Base-by-base conservation (phyloP, 2,329 filamentous ascomycete species). In the Phyllosticta citribraziliensis region DNA sequence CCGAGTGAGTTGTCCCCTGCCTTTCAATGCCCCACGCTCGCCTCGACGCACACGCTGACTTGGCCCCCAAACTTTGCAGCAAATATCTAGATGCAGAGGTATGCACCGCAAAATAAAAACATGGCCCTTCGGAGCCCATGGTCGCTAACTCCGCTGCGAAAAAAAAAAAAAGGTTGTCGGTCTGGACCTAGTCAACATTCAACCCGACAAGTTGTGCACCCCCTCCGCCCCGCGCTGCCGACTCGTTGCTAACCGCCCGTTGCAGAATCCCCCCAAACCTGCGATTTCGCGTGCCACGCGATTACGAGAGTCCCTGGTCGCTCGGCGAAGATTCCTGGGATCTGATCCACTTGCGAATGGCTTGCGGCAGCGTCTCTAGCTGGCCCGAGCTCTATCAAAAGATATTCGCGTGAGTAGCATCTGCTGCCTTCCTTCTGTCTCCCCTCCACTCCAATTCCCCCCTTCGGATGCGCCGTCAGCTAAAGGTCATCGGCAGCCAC, bases 331-430 rank as follows among this genome's bases (percentile, higher is more conserved):
- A 84, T 59, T 86, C 86, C 1, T 94, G 87, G 76, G 91, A 97
- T 74, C 73, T 97, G 66, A 88, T 97, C 65, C 89, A 96, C 69
- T 79, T 95, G 70, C 86, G 89, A 61, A 86, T 89, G 81, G 84
- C 92, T 20, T 82, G 83, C 65, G 93, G 93, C 11, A 88, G 87
- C 70, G 87, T 97, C 57, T 79, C 80, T 22, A 86, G 85, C 69
- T 97, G 91, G 91, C 79, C 81, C 3, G 80, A 82, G 54, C 76
- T 94, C 52, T 97, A 96, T 73, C 76, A 78, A 64, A 88, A 88
- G 67, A 78, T 87, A 33, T 86, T 85, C 66, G 76, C 81, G 83
- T 89, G 14, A 40, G 33, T 33, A 8, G 30, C 12, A 8, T 2
- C 30, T 22, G 22, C 30, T 33, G 78, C 67, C 84, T 73, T 30